phyloP scores from a whole-genome alignment of 768 basidiomycete species.

The Chiua virens region DNA sequence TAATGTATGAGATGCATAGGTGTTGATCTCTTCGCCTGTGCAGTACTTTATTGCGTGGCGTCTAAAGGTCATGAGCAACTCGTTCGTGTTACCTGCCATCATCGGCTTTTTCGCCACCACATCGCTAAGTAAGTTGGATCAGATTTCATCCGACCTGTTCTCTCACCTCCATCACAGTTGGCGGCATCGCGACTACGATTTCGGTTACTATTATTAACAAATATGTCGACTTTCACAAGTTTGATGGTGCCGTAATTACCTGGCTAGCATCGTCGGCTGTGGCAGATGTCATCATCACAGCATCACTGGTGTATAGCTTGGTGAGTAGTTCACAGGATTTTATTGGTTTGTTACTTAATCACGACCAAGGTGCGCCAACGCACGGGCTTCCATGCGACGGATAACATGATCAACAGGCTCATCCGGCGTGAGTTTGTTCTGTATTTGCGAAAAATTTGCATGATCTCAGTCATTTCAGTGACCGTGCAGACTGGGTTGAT shows the following conservation, averaged over 20 bases:
- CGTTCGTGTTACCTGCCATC: conserved; percentile 22
- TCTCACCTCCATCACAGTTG: conserved; percentile 24
- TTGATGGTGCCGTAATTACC: conserved; percentile 34
- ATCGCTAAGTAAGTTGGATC: conserved; percentile 9
- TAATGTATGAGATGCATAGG: conserved; percentile 27
- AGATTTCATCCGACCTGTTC: too few relatives aligned
- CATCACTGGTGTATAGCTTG: conserved; percentile 43
- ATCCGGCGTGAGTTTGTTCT: conserved; percentile 34
- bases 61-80: conserved; percentile 36
- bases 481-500: conserved; percentile 12
- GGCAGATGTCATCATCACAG: conserved; percentile 44
- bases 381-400: conserved; percentile 43
- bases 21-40: conserved; percentile 43
- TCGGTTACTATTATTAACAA: conserved; percentile 31
- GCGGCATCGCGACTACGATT: conserved; percentile 35
- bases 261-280: conserved; percentile 45
- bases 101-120: conserved; percentile 16
- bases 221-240: conserved; percentile 34
- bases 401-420: conserved; percentile 39
- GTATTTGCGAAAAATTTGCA: too few relatives aligned
- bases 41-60: conserved; percentile 51
- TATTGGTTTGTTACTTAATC: background rate
- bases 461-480: too few relatives aligned
- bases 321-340: conserved; percentile 21
- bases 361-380: conserved; percentile 36